Evolutionary conservation across 2,329 filamentous ascomycete genomes (phyloP).

Genomic region (Zalaria obscura): DNA sequence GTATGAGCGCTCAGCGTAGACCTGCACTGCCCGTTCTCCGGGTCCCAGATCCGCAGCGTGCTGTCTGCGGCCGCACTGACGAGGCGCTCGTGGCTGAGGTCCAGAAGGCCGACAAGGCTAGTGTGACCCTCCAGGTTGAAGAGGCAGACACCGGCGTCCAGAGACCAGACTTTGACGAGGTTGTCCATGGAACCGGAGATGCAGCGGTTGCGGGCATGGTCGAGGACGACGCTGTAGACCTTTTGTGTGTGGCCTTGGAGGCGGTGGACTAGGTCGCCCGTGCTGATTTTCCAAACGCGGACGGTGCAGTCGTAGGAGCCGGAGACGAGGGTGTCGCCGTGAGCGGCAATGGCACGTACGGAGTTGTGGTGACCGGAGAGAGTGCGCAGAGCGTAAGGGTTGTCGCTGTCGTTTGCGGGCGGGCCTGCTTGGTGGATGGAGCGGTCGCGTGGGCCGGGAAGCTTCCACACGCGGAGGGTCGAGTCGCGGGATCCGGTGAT

Average conservation of each 20-base stretch:
- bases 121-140: slow-evolving; percentile 88
- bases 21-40: slow-evolving; percentile 79
- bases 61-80: slow-evolving; percentile 94
- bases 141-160: slow-evolving; percentile 70
- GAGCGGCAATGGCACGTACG: slow-evolving; percentile 86
- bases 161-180: slow-evolving; percentile 92
- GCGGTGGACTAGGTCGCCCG: slow-evolving; percentile 72
- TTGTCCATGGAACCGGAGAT: slow-evolving; percentile 99
- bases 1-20: slow-evolving; percentile 86
- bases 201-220: slow-evolving; percentile 81
- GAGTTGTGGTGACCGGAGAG: slow-evolving; percentile 82
- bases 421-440: slow-evolving; percentile 68
- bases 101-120: slow-evolving; percentile 80
- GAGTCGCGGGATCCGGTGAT: slow-evolving; percentile 96
- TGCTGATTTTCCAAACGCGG: slow-evolving; percentile 94
- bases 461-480: slow-evolving; percentile 83
- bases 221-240: slow-evolving; percentile 92
- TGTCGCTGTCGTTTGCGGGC: slow-evolving; percentile 60
- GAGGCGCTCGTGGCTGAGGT: slow-evolving; percentile 75
- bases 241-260: slow-evolving; percentile 81
- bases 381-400: slow-evolving; percentile 86
- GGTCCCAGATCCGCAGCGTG: slow-evolving; percentile 93
- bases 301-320: slow-evolving; percentile 95
- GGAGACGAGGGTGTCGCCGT: slow-evolving; percentile 91
- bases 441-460: slow-evolving; percentile 66